phyloP scores from a whole-genome alignment of 176 grass and related monocot genomes.

The Urochloa ruziziensis region DNA sequence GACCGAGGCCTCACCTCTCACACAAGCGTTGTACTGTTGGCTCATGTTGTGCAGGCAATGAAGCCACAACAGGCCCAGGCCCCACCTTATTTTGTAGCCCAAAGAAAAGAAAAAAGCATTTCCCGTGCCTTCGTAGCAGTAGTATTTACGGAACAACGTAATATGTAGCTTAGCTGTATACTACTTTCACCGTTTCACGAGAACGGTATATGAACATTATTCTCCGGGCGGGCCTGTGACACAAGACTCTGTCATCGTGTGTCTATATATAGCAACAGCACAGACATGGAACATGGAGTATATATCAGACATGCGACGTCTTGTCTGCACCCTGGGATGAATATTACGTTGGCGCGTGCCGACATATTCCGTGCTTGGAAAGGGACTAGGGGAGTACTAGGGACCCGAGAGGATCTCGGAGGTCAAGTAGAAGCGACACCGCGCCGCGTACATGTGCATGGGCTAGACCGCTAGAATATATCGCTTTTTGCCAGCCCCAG shows the following conservation, averaged over 20 bases:
- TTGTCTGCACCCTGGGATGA: neutral
- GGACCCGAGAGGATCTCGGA: neutral
- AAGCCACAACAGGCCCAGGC: too few relatives aligned
- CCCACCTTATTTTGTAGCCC: too few relatives aligned
- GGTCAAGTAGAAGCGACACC: constrained; percentile 9
- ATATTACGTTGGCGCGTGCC: neutral
- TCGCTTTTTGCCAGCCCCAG: neutral
- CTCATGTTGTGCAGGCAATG: too few relatives aligned
- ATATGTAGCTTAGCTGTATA: too few relatives aligned
- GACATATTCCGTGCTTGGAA: constrained; percentile 21
- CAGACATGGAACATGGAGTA: neutral
- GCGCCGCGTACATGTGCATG: neutral
- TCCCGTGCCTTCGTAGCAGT: too few relatives aligned
- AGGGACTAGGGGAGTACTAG: neutral
- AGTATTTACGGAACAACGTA: too few relatives aligned
- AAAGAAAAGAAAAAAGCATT: too few relatives aligned
- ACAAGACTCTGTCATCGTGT: too few relatives aligned
- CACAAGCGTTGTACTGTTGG: neutral
- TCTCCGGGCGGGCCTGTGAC: too few relatives aligned
- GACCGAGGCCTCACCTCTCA: neutral
- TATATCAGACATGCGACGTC: neutral
- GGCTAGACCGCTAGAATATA: neutral
- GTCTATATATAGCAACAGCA: too few relatives aligned
- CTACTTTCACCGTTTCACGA: too few relatives aligned
- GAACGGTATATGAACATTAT: too few relatives aligned